Evolutionary conservation across 106 monocot species (phyloP), one percentile per base, ranked within the genome.

Genomic region (Apostasia ramifera): DNA sequence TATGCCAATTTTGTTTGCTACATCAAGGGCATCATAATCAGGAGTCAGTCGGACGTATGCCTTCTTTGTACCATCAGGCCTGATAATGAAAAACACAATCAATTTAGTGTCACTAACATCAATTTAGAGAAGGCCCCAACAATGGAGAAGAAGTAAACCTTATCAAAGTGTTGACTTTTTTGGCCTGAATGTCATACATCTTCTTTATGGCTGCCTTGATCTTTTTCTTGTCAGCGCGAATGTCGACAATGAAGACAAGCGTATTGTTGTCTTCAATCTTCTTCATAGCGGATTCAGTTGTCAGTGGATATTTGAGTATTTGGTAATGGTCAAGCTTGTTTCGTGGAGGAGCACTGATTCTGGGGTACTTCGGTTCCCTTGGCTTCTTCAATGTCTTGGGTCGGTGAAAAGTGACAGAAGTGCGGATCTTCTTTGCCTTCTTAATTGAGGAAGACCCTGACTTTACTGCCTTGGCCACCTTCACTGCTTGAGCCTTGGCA

Each of bases 41-140:
- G 66, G 65, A n/a, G 73, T 65, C 48, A 73, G 26, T 40, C 73
- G 53, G 54, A 65, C 73, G 37, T 74, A 66, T 3, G 74, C 74
- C 47, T 74, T 74, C 66, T 66, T 74, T 1, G 74, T 74, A 1
- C 66, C 74, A 66, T 74, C 66, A 49, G 66, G 74, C 74, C 74
- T 74, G 57, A 14, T 13, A 5, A 40, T 42, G 40, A 1, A 43
- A 54, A 71, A 50, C 4, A 37, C 38, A 43, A 41, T 40, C 5
- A n/a, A 26, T 5, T 15, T 59, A 8, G 2, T 8, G 52, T 26
- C 26, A 26, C 26, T 26, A 26, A 26, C 26, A 26, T 26, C 52
- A 52, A 5, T 52, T 59, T 38, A 37, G 59, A n/a, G 38, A 37
- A 3, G 26, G 52, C 52, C 1, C 9, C 1, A 52, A 52, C 11